phyloP scores from a whole-genome alignment of 176 grass and related monocot species.

The Secale cereale region DNA sequence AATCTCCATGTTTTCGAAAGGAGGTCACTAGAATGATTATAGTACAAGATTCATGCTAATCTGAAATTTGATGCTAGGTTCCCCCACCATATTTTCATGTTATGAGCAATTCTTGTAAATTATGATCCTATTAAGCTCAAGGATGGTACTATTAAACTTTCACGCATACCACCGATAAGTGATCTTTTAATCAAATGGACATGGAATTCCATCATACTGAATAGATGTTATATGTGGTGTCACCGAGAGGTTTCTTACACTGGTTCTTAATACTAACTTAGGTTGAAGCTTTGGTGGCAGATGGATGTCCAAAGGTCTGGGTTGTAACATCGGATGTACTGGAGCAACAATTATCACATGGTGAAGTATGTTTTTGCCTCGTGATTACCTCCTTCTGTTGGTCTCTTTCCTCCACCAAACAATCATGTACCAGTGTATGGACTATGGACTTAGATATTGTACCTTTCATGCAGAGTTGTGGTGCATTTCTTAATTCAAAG shows the following conservation, averaged over 20 bases:
- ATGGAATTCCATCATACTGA: background rate
- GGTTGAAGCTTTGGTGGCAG: slow-evolving; percentile 84
- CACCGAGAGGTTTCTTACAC: background rate
- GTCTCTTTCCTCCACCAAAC: background rate
- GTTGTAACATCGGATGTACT: slow-evolving; percentile 85
- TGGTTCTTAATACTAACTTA: slow-evolving; percentile 45
- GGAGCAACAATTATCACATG: slow-evolving; percentile 77
- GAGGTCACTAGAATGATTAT: background rate
- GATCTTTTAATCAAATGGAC: slow-evolving; percentile 9
- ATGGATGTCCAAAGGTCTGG: slow-evolving; percentile 82
- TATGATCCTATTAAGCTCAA: background rate
- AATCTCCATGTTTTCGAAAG: background rate
- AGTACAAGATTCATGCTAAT: background rate
- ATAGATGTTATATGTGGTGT: background rate
- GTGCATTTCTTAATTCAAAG: background rate
- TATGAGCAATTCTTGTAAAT: background rate
- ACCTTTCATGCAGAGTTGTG: background rate
- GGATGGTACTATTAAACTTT: background rate
- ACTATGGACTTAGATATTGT: background rate
- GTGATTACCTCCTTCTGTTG: background rate
- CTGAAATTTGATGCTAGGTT: background rate
- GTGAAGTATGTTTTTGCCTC: slow-evolving; percentile 42
- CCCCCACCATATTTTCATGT: background rate
- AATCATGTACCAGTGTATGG: background rate
- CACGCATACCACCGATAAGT: background rate